Evolutionary conservation across 257 asterid species (phyloP), one percentile per base, ranked within the genome.

Genomic region (Nicotiana tabacum): DNA sequence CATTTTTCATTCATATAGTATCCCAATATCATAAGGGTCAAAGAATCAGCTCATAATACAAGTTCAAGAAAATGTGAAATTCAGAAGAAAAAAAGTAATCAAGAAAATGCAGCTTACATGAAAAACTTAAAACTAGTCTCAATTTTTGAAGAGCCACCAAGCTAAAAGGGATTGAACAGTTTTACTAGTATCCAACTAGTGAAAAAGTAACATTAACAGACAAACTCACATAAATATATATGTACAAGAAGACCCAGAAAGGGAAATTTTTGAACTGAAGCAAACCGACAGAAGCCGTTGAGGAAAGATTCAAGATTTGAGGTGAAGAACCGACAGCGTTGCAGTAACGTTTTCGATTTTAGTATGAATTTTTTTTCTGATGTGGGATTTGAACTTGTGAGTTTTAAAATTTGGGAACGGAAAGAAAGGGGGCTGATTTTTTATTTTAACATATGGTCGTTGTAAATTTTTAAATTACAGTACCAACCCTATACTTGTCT

Each of bases 251-350:
- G 9, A 46, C 37, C 37, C 60, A 46, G 2, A 74, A 74, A 24
- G 4, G 39, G 80, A 74, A 43, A 74, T 48, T 6, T 74, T 74
- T 74, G 80, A 74, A 74, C 24, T 74, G 62, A 74, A 74, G 37
- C 78, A 46, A 72, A 24, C 78, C 60, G 60, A 43, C 60, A 72
- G 78, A 70, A 68, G 58, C 57, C 33, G 78, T 39, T 69, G 78
- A 70, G 0, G 33, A 39, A 24, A 32, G 37, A 72, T 46, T 72
- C 61, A 56, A 72, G 61, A 72, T 72, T 57, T 72, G 39, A 48
- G 80, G 61, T 24, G 43, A 74, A 24, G 62, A 74, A 74, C 80
- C 62, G 43, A 74, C 62, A 74, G 80, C 24, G 39, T 13, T 11
- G 60, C 21, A 29, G 60, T 72, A 46, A 46, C 10, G 61, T 43